Evolutionary conservation across 352 stramenopile genomes (phyloP).

Genomic region (Thraustochytrium sp.): DNA sequence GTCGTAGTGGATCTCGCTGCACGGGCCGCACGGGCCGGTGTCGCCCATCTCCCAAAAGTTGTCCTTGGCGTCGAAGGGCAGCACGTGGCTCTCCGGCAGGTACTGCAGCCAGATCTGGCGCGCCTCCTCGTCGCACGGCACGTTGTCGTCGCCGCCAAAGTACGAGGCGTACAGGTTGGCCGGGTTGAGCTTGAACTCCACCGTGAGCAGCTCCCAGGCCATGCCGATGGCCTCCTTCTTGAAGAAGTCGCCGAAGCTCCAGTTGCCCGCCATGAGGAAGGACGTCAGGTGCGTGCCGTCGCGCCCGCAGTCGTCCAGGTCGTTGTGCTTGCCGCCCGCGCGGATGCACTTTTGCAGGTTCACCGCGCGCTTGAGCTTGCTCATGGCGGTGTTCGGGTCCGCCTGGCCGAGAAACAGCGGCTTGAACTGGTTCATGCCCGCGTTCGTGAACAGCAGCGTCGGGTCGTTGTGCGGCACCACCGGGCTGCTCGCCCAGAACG

Average conservation of each 20-base stretch:
- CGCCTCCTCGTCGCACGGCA: conserved; percentile 82
- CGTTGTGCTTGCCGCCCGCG: conserved; percentile 98
- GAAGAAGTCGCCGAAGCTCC: conserved; percentile 98
- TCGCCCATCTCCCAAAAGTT: conserved; percentile 99
- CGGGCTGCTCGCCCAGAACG: conserved; percentile 88
- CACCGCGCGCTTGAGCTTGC: conserved; percentile 76
- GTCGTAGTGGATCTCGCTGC: conserved; percentile 99
- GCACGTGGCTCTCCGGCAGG: conserved; percentile 65
- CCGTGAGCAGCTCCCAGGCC: conserved; percentile 91
- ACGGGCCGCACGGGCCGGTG: conserved; percentile 94
- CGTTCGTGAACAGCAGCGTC: conserved; percentile 98
- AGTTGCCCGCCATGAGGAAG: conserved; percentile 99
- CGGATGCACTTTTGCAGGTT: conserved; percentile 99
- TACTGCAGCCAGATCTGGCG: conserved; percentile 76
- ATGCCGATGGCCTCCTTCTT: conserved; percentile 95
- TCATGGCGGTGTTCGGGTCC: conserved; percentile 84
- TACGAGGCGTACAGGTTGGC: conserved; percentile 95
- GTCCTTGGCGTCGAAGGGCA: conserved; percentile 85
- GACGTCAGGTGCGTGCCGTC: conserved; percentile 99
- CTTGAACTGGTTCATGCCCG: conserved; percentile 99
- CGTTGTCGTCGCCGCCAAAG: conserved; percentile 87
- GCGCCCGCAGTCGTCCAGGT: conserved; percentile 97
- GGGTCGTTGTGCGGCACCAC: conserved; percentile 95
- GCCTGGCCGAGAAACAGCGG: conserved; percentile 96
- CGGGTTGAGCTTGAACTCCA: conserved; percentile 85